phyloP scores from a whole-genome alignment of 1,284 basidiomycete species.

The Boletus smithii region DNA sequence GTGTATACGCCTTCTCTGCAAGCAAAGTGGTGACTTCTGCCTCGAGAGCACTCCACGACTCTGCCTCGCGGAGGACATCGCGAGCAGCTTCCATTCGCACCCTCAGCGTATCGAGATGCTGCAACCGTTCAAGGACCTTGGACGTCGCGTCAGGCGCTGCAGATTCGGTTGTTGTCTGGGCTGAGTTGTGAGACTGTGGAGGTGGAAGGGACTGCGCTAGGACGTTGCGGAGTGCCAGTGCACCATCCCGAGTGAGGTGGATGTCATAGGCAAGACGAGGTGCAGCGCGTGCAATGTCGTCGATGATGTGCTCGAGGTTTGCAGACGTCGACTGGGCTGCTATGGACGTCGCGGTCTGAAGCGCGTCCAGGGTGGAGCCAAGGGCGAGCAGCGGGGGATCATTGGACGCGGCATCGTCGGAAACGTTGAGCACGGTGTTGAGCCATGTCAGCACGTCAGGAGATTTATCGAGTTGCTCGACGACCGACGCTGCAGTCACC shows the following conservation, averaged over 20 bases:
- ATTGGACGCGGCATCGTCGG: slow-evolving; percentile 29
- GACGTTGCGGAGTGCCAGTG: slow-evolving; percentile 66
- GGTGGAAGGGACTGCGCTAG: slow-evolving; percentile 56
- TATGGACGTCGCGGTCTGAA: slow-evolving; percentile 72
- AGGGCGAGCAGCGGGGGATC: slow-evolving; percentile 16
- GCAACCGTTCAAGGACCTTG: slow-evolving; percentile 67
- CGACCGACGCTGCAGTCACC: slow-evolving; percentile 26
- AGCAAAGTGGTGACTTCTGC: slow-evolving; percentile 83
- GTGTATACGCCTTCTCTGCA: slow-evolving; percentile 72
- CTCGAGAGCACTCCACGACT: slow-evolving; percentile 92
- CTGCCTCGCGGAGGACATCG: slow-evolving; percentile 85
- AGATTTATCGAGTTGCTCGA: slow-evolving; percentile 38
- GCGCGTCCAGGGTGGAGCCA: slow-evolving; percentile 26
- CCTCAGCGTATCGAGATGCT: slow-evolving; percentile 79
- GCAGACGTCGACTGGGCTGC: slow-evolving; percentile 84
- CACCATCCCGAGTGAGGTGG: slow-evolving; percentile 92
- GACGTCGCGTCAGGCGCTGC: slow-evolving; percentile 44
- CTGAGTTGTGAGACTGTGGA: slow-evolving; percentile 33
- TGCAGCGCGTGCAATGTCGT: slow-evolving; percentile 84
- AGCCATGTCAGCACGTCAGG: slow-evolving; percentile 64
- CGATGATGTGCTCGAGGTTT: slow-evolving; percentile 81
- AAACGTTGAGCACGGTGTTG: slow-evolving; percentile 50
- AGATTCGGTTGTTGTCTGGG: background rate
- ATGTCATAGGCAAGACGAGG: slow-evolving; percentile 89
- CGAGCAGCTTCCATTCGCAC: slow-evolving; percentile 81